Evolutionary conservation across 1,284 basidiomycete genomes (phyloP).

Genomic region (Ganoderma resinaceum): DNA sequence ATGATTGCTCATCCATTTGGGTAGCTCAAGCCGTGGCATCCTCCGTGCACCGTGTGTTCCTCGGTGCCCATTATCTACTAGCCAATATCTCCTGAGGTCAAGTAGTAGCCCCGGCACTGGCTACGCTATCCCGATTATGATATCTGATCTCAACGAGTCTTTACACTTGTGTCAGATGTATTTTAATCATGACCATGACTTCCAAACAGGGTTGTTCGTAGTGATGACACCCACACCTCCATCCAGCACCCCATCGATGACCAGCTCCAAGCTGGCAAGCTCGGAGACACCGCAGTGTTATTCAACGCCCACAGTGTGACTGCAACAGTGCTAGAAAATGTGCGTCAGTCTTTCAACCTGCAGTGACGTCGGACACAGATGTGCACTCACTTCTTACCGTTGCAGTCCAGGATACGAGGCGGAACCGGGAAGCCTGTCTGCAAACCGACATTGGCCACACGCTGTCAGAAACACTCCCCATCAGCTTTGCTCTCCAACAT

Average conservation of each 20-base stretch:
- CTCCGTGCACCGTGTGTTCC: too few species aligned
- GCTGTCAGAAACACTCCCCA: conserved; percentile 34
- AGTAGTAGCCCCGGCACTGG: too few species aligned
- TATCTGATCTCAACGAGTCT: neutral
- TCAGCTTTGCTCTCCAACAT: neutral
- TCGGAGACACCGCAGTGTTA: conserved; percentile 54
- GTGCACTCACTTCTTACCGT: conserved; percentile 67
- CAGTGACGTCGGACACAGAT: neutral
- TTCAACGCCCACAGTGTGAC: conserved; percentile 76
- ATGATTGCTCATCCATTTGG: too few species aligned
- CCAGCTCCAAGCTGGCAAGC: conserved; percentile 60
- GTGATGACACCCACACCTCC: conserved; percentile 69
- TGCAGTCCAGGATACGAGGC: conserved; percentile 75
- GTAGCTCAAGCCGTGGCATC: too few species aligned
- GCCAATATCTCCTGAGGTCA: too few species aligned
- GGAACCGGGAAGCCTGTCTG: conserved; percentile 82
- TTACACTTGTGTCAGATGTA: neutral
- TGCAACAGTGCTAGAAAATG: conserved; percentile 63
- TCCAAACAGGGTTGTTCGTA: conserved; percentile 67
- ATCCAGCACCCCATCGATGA: conserved; percentile 63
- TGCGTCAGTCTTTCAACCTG: neutral
- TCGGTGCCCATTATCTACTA: too few species aligned
- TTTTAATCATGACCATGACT: neutral
- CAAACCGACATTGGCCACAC: conserved; percentile 52
- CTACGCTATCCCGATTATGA: too few species aligned